phyloP scores from a whole-genome alignment of 2,329 filamentous ascomycete genomes.

The Colletotrichum australisinense region DNA sequence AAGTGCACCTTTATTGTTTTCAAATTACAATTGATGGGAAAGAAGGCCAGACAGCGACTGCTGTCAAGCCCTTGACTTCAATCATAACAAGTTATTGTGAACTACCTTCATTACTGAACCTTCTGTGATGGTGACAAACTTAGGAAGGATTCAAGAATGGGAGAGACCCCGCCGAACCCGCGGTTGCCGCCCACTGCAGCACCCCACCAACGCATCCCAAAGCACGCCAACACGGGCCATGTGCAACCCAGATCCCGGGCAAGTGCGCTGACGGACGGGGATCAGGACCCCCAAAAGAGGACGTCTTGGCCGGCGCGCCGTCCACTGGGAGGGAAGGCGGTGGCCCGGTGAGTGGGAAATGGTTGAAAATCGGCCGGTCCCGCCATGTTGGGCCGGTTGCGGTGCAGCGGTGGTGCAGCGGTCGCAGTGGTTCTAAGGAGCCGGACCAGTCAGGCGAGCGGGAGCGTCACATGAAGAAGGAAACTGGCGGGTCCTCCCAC shows the following conservation, averaged over 20 bases:
- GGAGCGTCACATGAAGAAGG: conserved; percentile 26
- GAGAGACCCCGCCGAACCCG: neutral
- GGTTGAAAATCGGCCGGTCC: conserved; percentile 28
- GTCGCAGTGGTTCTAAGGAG: neutral
- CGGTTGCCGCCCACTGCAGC: conserved; percentile 3
- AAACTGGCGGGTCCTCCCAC: neutral
- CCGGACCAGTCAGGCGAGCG: conserved; percentile 22
- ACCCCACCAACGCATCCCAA: neutral
- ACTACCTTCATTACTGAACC: too few species aligned
- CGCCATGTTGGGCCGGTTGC: conserved; percentile 30
- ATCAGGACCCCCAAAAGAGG: conserved; percentile 5
- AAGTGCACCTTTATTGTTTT: too few species aligned
- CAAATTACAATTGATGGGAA: too few species aligned
- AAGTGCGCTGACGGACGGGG: conserved; percentile 23
- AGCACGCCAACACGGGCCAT: conserved; percentile 30
- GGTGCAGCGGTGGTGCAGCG: conserved; percentile 7
- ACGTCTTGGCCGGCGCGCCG: conserved; percentile 21
- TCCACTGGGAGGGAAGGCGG: conserved; percentile 6
- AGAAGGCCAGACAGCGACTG: too few species aligned
- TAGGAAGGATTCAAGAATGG: neutral
- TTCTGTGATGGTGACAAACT: too few species aligned
- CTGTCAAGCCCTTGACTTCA: too few species aligned
- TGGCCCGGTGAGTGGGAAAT: neutral
- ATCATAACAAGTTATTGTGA: too few species aligned
- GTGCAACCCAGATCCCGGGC: conserved; percentile 22